Evolutionary conservation across 2,329 filamentous ascomycete genomes (phyloP).

Genomic region (Setomelanomma holmii): DNA sequence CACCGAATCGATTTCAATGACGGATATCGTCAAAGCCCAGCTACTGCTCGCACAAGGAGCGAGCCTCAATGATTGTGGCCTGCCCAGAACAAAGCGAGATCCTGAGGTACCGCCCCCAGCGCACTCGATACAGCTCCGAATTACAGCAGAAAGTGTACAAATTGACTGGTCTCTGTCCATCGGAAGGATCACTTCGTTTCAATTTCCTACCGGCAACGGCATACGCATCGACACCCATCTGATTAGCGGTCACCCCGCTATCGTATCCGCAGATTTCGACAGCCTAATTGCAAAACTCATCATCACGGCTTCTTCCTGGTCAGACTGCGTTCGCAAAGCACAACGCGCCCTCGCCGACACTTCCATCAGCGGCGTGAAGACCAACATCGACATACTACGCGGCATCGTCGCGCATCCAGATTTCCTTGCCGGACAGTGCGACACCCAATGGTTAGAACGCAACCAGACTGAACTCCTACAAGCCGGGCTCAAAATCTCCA

Average conservation of each 20-base stretch:
- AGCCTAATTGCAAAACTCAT: conserved; percentile 67
- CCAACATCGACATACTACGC: conserved; percentile 62
- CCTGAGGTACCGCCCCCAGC: conserved; percentile 48
- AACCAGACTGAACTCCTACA: conserved; percentile 53
- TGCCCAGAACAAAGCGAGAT: conserved; percentile 32
- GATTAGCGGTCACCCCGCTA: conserved; percentile 48
- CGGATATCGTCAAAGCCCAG: conserved; percentile 64
- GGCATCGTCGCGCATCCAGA: conserved; percentile 61
- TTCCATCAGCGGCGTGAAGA: conserved; percentile 63
- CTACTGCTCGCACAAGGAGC: conserved; percentile 62
- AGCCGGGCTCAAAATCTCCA: conserved; percentile 22
- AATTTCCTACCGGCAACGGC: conserved; percentile 65
- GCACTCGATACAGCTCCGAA: conserved; percentile 63
- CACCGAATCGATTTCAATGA: conserved; percentile 62
- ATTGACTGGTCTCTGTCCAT: conserved; percentile 65
- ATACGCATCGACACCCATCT: conserved; percentile 65
- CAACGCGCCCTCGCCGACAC: conserved; percentile 64
- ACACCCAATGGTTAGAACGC: conserved; percentile 66
- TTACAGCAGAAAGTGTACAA: conserved; percentile 64
- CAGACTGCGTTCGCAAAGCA: conserved; percentile 61
- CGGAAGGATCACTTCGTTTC: conserved; percentile 63
- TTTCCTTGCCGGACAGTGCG: conserved; percentile 57
- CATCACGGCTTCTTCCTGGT: conserved; percentile 62
- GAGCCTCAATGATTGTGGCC: conserved; percentile 46
- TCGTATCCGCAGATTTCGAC: conserved; percentile 65